Evolutionary conservation across 2,329 filamentous ascomycete species (phyloP), one percentile per base, ranked within the genome.

Genomic region (Myriosclerotinia scirpicola): DNA sequence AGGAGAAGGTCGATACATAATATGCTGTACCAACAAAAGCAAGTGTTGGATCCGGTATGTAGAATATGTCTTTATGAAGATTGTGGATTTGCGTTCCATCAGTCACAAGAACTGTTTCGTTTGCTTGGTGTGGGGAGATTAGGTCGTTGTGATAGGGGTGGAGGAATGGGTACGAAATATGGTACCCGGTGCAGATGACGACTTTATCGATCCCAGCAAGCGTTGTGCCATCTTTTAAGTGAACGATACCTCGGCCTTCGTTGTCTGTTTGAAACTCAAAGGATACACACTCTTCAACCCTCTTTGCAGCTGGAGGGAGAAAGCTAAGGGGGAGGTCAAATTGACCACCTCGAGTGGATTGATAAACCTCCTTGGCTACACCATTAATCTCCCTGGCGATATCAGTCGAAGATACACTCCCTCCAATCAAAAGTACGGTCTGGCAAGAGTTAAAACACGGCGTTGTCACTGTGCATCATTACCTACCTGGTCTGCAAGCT

Each of bases 111-210:
- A 85, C 76, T 0, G 75, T 78, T 0, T 85, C 81, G 48, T 82
- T 79, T 0, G 86, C 87, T 0, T 84, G 73, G 1, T 81, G 75
- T 0, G 80, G 76, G 0, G 77, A 61, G 0, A 77, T 54, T 0
- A 77, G 77, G 17, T 79, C 78, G 68, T 80, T 82, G 30, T 72
- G 70, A 22, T 83, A 79, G 12, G 83, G 75, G 0, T 78, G 74
- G 0, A 92, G 78, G 71, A 90, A 92, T 0, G 89, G 89, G 20
- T 89, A 83, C 0, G 85, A 85, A 17, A 86, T 85, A 71, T 89
- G 84, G 72, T 92, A 92, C 0, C 90, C 89, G 0, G 89, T 92
- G 20, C 84, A 86, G 6, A 92, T 73, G 26, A 92, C 81, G 0
- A 92, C 81, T 20, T 80, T 78, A 71, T 92, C 83, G 46, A 92